A percentile compares a stretch with the other conserved stretches of the same genome.
These are phyloP conservation scores for Tremellales sp. DNA, from an alignment of 1,284 basidiomycete genomes.

Conservation along the genomic window DNA sequence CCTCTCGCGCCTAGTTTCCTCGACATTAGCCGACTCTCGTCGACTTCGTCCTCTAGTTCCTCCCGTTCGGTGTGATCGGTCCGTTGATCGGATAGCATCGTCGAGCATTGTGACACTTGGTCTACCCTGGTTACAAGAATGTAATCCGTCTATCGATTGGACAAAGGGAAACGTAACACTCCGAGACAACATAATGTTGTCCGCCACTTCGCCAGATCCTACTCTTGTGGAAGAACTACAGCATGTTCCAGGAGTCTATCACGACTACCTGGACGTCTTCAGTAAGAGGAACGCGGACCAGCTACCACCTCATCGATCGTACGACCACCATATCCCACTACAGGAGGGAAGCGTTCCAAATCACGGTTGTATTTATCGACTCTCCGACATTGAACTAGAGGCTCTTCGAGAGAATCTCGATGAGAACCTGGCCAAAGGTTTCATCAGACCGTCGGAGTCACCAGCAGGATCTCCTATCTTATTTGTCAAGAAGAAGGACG, in stretches of 20 bases:
- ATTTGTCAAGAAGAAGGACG: constrained; percentile 54
- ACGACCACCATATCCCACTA: constrained; percentile 22
- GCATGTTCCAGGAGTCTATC: constrained; percentile 22
- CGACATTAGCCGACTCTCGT: no score
- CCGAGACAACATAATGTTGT: no score
- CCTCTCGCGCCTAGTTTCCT: no score
- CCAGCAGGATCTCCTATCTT: constrained; percentile 48
- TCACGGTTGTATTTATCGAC: constrained; percentile 44
- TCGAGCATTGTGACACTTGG: no score
- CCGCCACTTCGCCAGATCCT: neutral
- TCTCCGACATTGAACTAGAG: constrained; percentile 45
- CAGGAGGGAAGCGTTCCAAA: constrained; percentile 34
- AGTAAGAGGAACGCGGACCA: constrained; percentile 24
- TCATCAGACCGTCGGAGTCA: constrained; percentile 36
- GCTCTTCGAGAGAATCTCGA: constrained; percentile 47
- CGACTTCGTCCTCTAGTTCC: no score
- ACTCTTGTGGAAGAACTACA: neutral
- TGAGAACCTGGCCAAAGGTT: constrained; percentile 45
- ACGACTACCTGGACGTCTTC: constrained; percentile 32
- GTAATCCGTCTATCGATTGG: neutral
- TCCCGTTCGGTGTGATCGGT: no score
- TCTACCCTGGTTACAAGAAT: neutral
- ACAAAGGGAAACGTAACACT: no score
- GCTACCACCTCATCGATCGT: constrained; percentile 33
- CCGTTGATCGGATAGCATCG: no score